Evolutionary conservation across 2,329 filamentous ascomycete species (phyloP).

Genomic region (Neospermospora avenae): DNA sequence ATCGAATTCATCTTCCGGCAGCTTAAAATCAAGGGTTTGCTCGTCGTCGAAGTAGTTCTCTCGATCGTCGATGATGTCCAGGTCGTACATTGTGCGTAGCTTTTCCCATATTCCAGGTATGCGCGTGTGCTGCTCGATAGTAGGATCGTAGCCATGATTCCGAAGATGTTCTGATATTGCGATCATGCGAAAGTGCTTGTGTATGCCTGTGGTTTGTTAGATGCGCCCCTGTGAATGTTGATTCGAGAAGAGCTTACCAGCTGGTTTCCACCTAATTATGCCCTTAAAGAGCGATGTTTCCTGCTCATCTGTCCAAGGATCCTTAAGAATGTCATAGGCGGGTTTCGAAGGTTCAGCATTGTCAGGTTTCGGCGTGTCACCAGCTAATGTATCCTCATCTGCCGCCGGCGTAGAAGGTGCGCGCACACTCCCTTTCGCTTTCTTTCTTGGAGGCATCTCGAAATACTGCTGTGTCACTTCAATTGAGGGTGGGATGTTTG

Average conservation of each 20-base stretch:
- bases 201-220: slow-evolving; percentile 61
- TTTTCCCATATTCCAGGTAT: slow-evolving; percentile 93
- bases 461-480: background rate
- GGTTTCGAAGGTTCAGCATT: slow-evolving; percentile 33
- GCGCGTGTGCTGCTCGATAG: slow-evolving; percentile 71
- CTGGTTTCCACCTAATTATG: slow-evolving; percentile 94
- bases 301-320: slow-evolving; percentile 94
- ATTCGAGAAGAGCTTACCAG: slow-evolving; percentile 53
- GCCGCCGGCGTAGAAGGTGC: slow-evolving; percentile 52
- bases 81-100: slow-evolving; percentile 76
- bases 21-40: slow-evolving; percentile 63
- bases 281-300: slow-evolving; percentile 89
- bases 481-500: background rate
- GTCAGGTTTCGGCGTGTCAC: slow-evolving; percentile 47
- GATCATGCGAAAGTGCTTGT: slow-evolving; percentile 91
- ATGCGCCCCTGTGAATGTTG: background rate
- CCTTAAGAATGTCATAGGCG: slow-evolving; percentile 52
- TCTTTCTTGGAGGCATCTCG: slow-evolving; percentile 69
- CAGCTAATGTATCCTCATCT: slow-evolving; percentile 59
- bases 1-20: slow-evolving; percentile 47
- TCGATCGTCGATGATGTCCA: slow-evolving; percentile 81
- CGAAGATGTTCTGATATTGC: slow-evolving; percentile 77
- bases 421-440: slow-evolving; percentile 55
- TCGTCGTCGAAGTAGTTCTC: slow-evolving; percentile 56
- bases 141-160: slow-evolving; percentile 74